These are phyloP conservation scores for Ceratobasidium sp. DNA, from an alignment of 1,284 basidiomycete species.

Conservation along the genomic window DNA sequence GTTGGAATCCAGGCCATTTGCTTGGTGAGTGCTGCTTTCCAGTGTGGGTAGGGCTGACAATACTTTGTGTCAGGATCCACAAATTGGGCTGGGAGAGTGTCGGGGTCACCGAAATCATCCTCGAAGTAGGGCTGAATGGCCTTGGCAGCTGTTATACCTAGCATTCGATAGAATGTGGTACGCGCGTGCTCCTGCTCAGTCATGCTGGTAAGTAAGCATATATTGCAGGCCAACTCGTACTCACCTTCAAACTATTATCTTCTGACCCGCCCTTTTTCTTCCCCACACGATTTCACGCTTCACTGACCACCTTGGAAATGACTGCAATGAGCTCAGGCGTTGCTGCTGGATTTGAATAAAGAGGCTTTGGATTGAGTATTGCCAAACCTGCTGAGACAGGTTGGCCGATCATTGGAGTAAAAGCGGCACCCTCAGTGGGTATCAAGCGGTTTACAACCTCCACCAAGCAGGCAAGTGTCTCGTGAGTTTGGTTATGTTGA, in stretches of 20 bases:
- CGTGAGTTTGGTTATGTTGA: conserved; percentile 1
- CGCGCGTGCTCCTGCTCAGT: background rate
- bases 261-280: conserved; percentile 22
- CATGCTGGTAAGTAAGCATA: background rate
- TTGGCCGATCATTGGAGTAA: background rate
- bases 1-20: conserved; percentile 18
- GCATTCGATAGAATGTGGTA: conserved; percentile 1
- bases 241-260: conserved; percentile 5
- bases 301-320: background rate
- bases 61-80: conserved; percentile 7
- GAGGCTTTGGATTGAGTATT: background rate
- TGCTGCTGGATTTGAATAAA: conserved; percentile 6
- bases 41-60: conserved; percentile 29
- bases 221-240: background rate
- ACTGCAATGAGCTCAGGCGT: conserved; percentile 4
- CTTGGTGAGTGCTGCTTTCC: conserved; percentile 1
- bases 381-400: background rate
- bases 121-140: background rate
- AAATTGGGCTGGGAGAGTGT: conserved; percentile 11
- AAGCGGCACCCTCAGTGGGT: background rate
- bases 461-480: background rate
- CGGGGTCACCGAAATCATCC: conserved; percentile 14
- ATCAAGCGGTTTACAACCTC: background rate
- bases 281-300: background rate
- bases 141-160: background rate